phyloP scores from a whole-genome alignment of 225 moss, liverwort and hornwort genomes.

The Straminergon stramineum region DNA sequence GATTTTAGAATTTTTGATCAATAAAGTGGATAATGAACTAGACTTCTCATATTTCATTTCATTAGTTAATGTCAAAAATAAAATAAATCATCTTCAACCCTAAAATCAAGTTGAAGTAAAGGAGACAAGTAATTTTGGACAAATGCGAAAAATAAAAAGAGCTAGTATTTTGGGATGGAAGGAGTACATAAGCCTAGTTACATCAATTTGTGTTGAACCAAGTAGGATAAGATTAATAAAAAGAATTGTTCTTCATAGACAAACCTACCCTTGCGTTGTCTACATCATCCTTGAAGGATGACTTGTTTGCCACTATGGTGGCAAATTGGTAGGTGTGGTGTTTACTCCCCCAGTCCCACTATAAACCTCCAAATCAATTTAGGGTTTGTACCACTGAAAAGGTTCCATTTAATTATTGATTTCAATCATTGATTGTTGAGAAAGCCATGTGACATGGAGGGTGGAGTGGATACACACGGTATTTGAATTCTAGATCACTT shows the following conservation, averaged over 20 bases:
- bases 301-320: background rate
- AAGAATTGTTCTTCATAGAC: background rate
- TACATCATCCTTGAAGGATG: background rate
- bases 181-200: too few relatives aligned
- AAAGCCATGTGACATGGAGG: accelerated
- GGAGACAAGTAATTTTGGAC: background rate
- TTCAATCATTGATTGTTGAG: background rate
- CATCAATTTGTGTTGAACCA: background rate
- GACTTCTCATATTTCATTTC: background rate
- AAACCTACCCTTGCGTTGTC: background rate
- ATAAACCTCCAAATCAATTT: accelerated
- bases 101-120: background rate
- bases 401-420: background rate
- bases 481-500: background rate
- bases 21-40: background rate
- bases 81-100: background rate
- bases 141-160: background rate
- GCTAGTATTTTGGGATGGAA: background rate
- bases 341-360: accelerated
- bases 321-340: background rate
- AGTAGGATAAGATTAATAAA: background rate
- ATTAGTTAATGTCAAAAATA: background rate
- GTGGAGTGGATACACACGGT: too few relatives aligned
- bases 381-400: background rate
- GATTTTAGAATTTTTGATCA: background rate